Conservation (phyloP, 129 eudicot genomes). For the Lactuca saligna region DNA sequence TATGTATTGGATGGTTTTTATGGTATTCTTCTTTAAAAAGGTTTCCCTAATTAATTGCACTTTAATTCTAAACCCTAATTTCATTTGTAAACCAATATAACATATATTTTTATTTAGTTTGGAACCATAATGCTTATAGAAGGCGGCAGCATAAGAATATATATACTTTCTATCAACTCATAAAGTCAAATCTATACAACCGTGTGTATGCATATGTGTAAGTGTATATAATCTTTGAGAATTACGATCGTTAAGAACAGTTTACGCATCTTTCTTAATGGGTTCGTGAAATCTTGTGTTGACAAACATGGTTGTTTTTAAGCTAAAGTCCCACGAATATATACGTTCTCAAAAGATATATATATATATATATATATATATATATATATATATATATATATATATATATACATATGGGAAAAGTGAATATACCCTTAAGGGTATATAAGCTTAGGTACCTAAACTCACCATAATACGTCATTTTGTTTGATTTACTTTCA, state of each 20-base stretch:
- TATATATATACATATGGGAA: too few species aligned
- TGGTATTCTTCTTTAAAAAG: constrained; percentile 9
- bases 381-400: background rate
- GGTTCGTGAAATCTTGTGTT: constrained; percentile 9
- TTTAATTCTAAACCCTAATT: constrained; percentile 1
- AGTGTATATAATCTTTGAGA: background rate
- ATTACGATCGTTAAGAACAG: background rate
- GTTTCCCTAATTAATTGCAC: background rate
- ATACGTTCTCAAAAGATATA: constrained; percentile 9
- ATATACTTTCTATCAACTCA: constrained; percentile 13
- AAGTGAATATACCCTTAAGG: too few species aligned
- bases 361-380: constrained; percentile 1
- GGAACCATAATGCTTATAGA: background rate
- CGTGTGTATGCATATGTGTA: background rate
- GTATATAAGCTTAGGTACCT: too few species aligned
- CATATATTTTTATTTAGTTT: background rate
- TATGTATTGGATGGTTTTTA: constrained; percentile 27
- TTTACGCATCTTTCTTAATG: constrained; percentile 6
- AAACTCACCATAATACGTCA: too few species aligned
- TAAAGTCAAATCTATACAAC: constrained; percentile 6
- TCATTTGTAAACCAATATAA: constrained; percentile 16
- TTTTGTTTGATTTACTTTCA: too few species aligned
- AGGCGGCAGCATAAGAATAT: constrained; percentile 12
- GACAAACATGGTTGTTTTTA: background rate
- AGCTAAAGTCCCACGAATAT: background rate